Evolutionary conservation across 345 rosid genomes (phyloP), one percentile per base, ranked within the genome.

Genomic region (Corchorus olitorius): DNA sequence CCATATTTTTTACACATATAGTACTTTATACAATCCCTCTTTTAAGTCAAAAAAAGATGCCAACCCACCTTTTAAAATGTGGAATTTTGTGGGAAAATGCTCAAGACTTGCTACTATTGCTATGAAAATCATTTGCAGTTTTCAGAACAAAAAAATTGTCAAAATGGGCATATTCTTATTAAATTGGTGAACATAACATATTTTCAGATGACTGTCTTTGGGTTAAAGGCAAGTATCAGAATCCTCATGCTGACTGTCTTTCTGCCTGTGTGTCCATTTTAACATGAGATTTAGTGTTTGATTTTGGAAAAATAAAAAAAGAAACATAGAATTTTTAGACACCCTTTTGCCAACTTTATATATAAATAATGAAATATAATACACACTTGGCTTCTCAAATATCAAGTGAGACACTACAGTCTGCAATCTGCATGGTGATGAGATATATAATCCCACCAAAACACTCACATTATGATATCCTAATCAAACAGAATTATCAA

Each of bases 401-500:
- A 22, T 22, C 0, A 39, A 61, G 41, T 61, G 9, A 61, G 65
- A 61, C 65, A 68, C 20, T 15, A 4, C 14, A 68, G 22, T 50
- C n/a, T 56, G 65, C 43, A 39, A 27, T 27, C 27, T 27, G 27
- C 75, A 71, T 19, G 27, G 27, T 50, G 65, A 49, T 72, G 52
- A 55, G 75, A 72, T 55, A 27, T 27, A 27, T 27, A 72, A 56
- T 72, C 65, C 65, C 75, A 56, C 46, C 50, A 55, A 54, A 54
- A 8, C 3, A 2, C 65, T 72, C 65, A 41, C 65, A 72, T 46
- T 74, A 59, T 33, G 35, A 48, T 50, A 48, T 35, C 61, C 55
- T 76, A 65, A 55, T 76, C 73, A 76, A 56, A 39, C 65, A 76
- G 73, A 41, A 55, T 65, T 76, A 41, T 66, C 37, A 15, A 66